Base-by-base conservation (phyloP, 2,329 filamentous ascomycete species). In the Emmonsiellopsis sp. region DNA sequence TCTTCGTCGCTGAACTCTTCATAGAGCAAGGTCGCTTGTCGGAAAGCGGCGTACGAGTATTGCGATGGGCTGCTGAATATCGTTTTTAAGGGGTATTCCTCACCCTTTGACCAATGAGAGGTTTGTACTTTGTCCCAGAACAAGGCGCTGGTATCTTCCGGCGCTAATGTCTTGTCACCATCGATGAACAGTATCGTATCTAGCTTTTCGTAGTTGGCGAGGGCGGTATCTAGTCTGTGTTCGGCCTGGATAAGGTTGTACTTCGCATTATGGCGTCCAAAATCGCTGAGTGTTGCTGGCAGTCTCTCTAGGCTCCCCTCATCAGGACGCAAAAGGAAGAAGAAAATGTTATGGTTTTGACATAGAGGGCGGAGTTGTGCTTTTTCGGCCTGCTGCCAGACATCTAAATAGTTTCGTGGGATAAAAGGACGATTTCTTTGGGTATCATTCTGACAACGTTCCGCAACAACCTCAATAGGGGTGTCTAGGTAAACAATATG, bases 401-500 rank as follows among this genome's bases (percentile, higher is more conserved):
- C 67, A 0, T 51, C 13, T 9, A 84, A 51, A 53, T 78, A 71
- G 0, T 57, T 48, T 0, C 64, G 40, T 0, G 74, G 70, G 9
- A 58, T 32, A 2, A 14, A 2, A 2, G 65, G 58, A 0, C 78
- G 76, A 6, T 8, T 40, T 55, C 70, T 71, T 11, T 53, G 33
- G 0, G 17, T 59, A 57, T 83, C 77, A 0, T 63, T 49, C 0
- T 33, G 37, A n/a, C 71, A 67, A 14, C 68, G 72, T 42, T 71
- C 50, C 0, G 55, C 55, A 13, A 83, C 63, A 0, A 63, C 27
- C 1, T 71, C 58, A 0, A 69, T 56, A 1, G 68, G 58, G 1
- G 72, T 59, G 43, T 78, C 64, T 32, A 85, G 60, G 58, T 85
- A 84, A 10, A 85, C 43, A 11, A 86, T 78, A 57, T 85, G 80